phyloP scores from a whole-genome alignment of 352 stramenopile species.

The Pythium graminicola region DNA sequence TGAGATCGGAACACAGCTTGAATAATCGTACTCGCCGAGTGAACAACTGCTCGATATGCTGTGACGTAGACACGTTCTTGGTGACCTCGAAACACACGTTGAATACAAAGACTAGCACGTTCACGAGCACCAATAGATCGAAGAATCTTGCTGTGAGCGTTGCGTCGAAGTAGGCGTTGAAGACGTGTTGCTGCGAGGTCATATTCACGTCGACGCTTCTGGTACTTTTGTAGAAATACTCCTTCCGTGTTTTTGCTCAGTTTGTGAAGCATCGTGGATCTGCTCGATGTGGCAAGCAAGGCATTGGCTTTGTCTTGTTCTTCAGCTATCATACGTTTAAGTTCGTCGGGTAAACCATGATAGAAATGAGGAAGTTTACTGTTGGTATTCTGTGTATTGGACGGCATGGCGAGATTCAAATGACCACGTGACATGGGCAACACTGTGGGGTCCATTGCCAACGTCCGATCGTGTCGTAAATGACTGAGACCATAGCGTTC shows the following conservation, averaged over 20 bases:
- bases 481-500: slow-evolving; percentile 53
- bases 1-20: slow-evolving; percentile 64
- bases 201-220: slow-evolving; percentile 48
- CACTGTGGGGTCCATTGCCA: slow-evolving; percentile 29
- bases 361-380: slow-evolving; percentile 62
- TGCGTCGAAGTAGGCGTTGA: slow-evolving; percentile 41
- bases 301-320: slow-evolving; percentile 31
- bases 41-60: slow-evolving; percentile 42
- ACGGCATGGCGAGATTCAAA: slow-evolving; percentile 24
- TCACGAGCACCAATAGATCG: slow-evolving; percentile 37
- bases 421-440: slow-evolving; percentile 20
- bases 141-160: slow-evolving; percentile 43
- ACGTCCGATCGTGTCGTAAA: slow-evolving; percentile 39
- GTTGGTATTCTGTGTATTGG: slow-evolving; percentile 32
- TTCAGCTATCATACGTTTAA: slow-evolving; percentile 68
- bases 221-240: slow-evolving; percentile 47
- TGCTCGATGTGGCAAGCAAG: background rate
- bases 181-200: slow-evolving; percentile 39
- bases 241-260: slow-evolving; percentile 53
- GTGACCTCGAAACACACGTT: slow-evolving; percentile 52
- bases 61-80: slow-evolving; percentile 39
- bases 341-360: slow-evolving; percentile 56
- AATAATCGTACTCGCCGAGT: slow-evolving; percentile 49
- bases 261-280: slow-evolving; percentile 24
- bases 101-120: slow-evolving; percentile 40